Evolutionary conservation across 805 yeast genomes (phyloP).

Genomic region (Saccharomycopsis microspora): DNA sequence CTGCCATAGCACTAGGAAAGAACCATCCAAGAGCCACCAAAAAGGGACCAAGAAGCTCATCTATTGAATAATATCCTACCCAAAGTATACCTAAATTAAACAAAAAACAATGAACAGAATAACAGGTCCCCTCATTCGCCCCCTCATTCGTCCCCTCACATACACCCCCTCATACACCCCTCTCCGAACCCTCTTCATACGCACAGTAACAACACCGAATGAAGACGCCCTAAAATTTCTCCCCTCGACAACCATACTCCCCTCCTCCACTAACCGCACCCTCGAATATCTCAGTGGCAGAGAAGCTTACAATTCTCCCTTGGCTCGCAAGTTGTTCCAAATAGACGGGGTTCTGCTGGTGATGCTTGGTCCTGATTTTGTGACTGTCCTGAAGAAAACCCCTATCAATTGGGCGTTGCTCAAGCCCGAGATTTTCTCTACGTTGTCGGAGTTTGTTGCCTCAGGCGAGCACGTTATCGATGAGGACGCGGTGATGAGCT

Average conservation of each 20-base stretch:
- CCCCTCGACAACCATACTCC: constrained; percentile 62
- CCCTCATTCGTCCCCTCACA: no score
- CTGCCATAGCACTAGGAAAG: no score
- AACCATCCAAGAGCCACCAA: no score
- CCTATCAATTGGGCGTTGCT: constrained; percentile 45
- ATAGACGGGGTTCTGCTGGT: constrained; percentile 69
- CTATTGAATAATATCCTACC: no score
- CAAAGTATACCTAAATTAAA: no score
- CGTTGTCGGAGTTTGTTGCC: constrained; percentile 22
- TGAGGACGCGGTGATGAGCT: constrained; percentile 14
- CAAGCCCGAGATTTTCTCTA: constrained; percentile 51
- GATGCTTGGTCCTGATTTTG: constrained; percentile 75
- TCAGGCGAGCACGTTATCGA: constrained; percentile 43
- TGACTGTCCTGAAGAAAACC: constrained; percentile 60
- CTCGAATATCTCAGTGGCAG: constrained; percentile 64
- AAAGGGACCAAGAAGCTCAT: no score
- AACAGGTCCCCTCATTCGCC: no score
- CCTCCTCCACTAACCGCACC: constrained; percentile 40
- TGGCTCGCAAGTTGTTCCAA: constrained; percentile 63
- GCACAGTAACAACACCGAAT: constrained; percentile 79
- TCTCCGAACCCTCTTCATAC: constrained; percentile 42
- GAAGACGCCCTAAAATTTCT: constrained; percentile 77
- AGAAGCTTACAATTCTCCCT: constrained; percentile 65
- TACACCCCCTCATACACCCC: no score
- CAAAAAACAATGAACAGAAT: no score